Evolutionary conservation across 306 rosid genomes (phyloP), one percentile per base, ranked within the genome.

Genomic region (Rosa persica): DNA sequence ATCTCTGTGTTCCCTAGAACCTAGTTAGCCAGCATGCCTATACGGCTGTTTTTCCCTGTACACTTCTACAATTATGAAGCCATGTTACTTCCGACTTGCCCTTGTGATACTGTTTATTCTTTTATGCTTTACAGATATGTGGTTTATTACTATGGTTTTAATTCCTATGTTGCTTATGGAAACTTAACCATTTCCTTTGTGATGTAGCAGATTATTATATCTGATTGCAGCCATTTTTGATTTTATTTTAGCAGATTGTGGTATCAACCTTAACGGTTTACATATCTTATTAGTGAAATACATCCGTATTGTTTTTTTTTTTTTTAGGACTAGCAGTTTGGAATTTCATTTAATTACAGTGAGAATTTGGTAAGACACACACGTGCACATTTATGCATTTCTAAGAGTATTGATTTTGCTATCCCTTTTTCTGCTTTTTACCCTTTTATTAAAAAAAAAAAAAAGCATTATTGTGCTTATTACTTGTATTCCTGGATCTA

Each of bases 1-100:
- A 81, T 86, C 89, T 87, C 19, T 87, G 81, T 84, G 85, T 86
- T 86, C 91, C 98, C 92, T 89, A 87, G 90, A 93, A 85, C 97
- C 97, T 84, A 83, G 79, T 81, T 77, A 86, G 78, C 87, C 81
- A 79, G 85, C 89, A 84, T 83, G 79, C 90, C 93, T 83, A 76
- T 81, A 76, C 73, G 82, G 78, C 86, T 85, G 83, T 82, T 76
- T 82, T 85, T 83, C 91, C 83, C 58, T 82, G 82, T 83, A 77
- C 80, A 73, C 90, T 88, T 80, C 61, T 69, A 79, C 70, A 78
- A 88, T 89, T 82, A 68, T 69, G 77, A 82, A 83, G 80, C 88
- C 90, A 19, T 78, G 88, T 83, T 84, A 72, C 87, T 90, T 78
- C 87, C 81, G 75, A 82, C 86, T 76, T 44, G 49, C 76, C 79